phyloP scores from a whole-genome alignment of 495 filamentous ascomycete species.

The Bryoglossum gracile region DNA sequence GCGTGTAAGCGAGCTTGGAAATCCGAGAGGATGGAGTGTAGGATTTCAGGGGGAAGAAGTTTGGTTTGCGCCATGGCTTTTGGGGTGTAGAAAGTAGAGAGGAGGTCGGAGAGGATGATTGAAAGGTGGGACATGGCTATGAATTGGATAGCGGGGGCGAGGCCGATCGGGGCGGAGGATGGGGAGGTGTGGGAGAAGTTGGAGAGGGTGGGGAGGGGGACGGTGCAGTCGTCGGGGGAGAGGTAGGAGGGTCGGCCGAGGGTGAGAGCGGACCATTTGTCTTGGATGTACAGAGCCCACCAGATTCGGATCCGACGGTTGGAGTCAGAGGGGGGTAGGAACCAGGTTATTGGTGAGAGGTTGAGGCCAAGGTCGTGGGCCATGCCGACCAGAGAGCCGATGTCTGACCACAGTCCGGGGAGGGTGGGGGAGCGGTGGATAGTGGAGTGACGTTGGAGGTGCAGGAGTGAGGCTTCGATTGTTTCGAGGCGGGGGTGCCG shows the following conservation, averaged over 20 bases:
- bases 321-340: slow-evolving; percentile 45
- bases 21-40: not conserved
- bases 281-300: slow-evolving; percentile 54
- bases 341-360: slow-evolving; percentile 49
- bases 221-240: slow-evolving; percentile 48
- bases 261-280: slow-evolving; percentile 52
- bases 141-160: slow-evolving; percentile 43
- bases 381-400: slow-evolving; percentile 37
- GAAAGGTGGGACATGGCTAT: slow-evolving; percentile 53
- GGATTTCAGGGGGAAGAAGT: slow-evolving; percentile 5
- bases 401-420: slow-evolving; percentile 3
- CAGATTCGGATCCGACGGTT: slow-evolving; percentile 51
- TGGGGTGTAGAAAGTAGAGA: slow-evolving; percentile 54
- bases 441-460: slow-evolving; percentile 10
- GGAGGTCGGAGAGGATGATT: slow-evolving; percentile 52
- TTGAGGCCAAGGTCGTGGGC: slow-evolving; percentile 50
- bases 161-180: slow-evolving; percentile 34
- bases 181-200: slow-evolving; percentile 40
- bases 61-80: slow-evolving; percentile 47
- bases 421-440: slow-evolving; percentile 3
- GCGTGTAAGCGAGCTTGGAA: slow-evolving; percentile 2
- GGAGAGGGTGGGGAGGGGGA: slow-evolving; percentile 45
- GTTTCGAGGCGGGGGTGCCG: slow-evolving; percentile 13
- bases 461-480: slow-evolving; percentile 11
- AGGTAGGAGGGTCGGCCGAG: slow-evolving; percentile 51